phyloP scores from a whole-genome alignment of 768 basidiomycete genomes.

The Suillus paluster region DNA sequence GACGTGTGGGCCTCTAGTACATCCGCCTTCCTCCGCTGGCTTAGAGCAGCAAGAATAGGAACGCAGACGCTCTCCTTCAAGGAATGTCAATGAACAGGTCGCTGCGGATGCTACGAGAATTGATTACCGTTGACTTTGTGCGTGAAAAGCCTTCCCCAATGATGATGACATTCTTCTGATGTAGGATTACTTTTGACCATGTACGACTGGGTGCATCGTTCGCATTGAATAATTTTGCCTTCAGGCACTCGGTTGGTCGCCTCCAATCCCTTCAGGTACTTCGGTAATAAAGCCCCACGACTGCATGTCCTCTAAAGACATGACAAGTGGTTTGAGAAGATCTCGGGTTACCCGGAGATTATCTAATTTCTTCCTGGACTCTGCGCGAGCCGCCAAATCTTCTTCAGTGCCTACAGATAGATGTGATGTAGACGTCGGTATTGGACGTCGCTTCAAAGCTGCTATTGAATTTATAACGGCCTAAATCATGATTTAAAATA shows the following conservation, averaged over 20 bases:
- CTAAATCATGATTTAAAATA: constrained; percentile 35
- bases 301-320: constrained; percentile 59
- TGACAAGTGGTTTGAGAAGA: constrained; percentile 60
- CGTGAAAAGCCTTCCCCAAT: constrained; percentile 78
- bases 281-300: constrained; percentile 74
- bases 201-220: constrained; percentile 76
- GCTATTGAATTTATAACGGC: constrained; percentile 57
- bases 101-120: background rate
- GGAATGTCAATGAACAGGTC: constrained; percentile 8
- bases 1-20: constrained; percentile 83
- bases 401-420: constrained; percentile 79
- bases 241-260: constrained; percentile 62
- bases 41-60: constrained; percentile 82
- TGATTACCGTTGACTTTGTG: constrained; percentile 64
- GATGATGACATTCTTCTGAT: constrained; percentile 72
- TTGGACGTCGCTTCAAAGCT: constrained; percentile 52
- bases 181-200: constrained; percentile 63
- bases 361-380: constrained; percentile 56
- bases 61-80: constrained; percentile 67
- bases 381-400: constrained; percentile 59
- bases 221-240: constrained; percentile 71
- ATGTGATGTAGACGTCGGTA: constrained; percentile 63
- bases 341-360: constrained; percentile 56
- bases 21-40: constrained; percentile 63
- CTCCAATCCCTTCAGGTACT: constrained; percentile 70